phyloP scores from a whole-genome alignment of 2,329 filamentous ascomycete genomes.

The Nigrospora osmanthi region DNA sequence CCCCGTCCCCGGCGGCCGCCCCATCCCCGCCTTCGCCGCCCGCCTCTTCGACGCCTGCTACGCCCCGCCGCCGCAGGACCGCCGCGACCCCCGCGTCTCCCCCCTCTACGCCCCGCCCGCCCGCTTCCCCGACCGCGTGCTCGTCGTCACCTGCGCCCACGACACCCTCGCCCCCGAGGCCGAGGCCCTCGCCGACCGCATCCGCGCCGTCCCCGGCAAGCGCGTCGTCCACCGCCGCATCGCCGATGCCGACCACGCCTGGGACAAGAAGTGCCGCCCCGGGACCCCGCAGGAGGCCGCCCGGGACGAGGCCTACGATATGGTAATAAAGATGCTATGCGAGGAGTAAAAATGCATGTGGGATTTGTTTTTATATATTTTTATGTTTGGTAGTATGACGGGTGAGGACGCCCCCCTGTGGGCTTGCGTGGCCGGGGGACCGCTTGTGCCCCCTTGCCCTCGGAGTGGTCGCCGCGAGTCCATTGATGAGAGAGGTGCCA shows the following conservation, averaged over 20 bases:
- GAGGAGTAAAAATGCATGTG: too few species aligned
- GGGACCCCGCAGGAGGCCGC: background rate
- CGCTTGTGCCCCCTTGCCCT: too few species aligned
- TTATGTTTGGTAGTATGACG: too few species aligned
- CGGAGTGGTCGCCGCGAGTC: too few species aligned
- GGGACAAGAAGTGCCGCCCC: slow-evolving; percentile 7
- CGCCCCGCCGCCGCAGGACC: slow-evolving; percentile 14
- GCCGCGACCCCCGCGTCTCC: slow-evolving; percentile 23
- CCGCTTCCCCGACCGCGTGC: slow-evolving; percentile 4
- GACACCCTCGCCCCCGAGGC: slow-evolving; percentile 27
- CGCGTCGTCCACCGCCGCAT: slow-evolving; percentile 14
- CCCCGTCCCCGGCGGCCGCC: slow-evolving; percentile 10
- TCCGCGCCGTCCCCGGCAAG: slow-evolving; percentile 5
- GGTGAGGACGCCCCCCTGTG: too few species aligned
- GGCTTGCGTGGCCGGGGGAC: too few species aligned
- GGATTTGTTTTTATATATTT: too few species aligned
- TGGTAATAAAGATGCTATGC: slow-evolving; percentile 23
- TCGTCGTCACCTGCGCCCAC: slow-evolving; percentile 25
- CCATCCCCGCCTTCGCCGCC: slow-evolving; percentile 4
- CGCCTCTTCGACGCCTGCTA: slow-evolving; percentile 25
- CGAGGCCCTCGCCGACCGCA: slow-evolving; percentile 19
- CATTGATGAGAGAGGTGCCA: too few species aligned
- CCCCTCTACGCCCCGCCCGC: slow-evolving; percentile 18
- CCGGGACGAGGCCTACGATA: slow-evolving; percentile 5
- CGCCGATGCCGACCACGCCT: slow-evolving; percentile 9